Percentiles rank a stretch among this genome's conserved stretches.
Conservation (phyloP, 2,329 filamentous ascomycete species). For the Zalaria sp. region DNA sequence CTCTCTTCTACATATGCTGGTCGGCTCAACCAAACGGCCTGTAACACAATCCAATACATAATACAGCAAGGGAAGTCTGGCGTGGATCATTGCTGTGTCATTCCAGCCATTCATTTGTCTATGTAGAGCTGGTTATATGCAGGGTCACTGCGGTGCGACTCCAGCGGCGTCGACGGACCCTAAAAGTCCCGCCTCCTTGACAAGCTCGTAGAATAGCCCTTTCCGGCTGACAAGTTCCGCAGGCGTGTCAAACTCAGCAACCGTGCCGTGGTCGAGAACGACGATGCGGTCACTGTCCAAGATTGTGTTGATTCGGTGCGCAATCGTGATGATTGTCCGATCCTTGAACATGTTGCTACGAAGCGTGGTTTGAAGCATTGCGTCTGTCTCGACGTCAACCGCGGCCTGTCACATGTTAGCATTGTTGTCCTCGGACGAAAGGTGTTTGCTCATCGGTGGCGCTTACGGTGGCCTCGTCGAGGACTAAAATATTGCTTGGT, state of each 20-base stretch:
- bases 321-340: conserved; percentile 94
- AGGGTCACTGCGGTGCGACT: background rate
- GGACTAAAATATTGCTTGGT: conserved; percentile 89
- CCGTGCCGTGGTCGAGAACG: conserved; percentile 78
- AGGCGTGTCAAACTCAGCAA: conserved; percentile 87
- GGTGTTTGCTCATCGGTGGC: conserved; percentile 32
- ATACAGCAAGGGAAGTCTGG: background rate
- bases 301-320: conserved; percentile 96
- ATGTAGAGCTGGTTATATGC: background rate
- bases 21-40: background rate
- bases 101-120: background rate
- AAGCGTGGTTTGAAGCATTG: conserved; percentile 48
- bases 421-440: background rate
- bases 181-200: conserved; percentile 75
- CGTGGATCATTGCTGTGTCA: background rate
- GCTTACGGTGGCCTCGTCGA: conserved; percentile 86
- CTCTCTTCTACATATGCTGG: background rate
- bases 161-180: conserved; percentile 20
- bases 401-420: conserved; percentile 34
- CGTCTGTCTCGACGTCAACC: conserved; percentile 56
- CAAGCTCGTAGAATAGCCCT: conserved; percentile 77
- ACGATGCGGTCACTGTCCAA: conserved; percentile 79
- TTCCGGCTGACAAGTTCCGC: conserved; percentile 58
- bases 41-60: background rate
- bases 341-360: conserved; percentile 63